Conservation (phyloP, 23 red algal genomes). For the Gracilaria vermiculophylla region DNA sequence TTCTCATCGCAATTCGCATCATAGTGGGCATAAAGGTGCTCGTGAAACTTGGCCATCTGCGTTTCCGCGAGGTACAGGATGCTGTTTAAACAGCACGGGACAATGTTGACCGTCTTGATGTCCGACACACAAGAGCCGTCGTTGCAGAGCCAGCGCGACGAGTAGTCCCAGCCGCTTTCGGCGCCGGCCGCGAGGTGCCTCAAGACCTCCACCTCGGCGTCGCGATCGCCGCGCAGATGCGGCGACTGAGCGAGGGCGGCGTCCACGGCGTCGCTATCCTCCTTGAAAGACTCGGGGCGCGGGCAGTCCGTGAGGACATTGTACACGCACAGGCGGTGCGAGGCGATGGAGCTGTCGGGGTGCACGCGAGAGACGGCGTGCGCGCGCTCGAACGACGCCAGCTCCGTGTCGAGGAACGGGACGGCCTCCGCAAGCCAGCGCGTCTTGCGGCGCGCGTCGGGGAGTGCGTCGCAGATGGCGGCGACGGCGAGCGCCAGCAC, state of each 20-base stretch:
- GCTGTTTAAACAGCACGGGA: slow-evolving; percentile 87
- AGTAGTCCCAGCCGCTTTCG: slow-evolving; percentile 97
- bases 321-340: slow-evolving; percentile 25
- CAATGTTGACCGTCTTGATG: slow-evolving; percentile 58
- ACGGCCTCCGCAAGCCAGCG: slow-evolving; percentile 43
- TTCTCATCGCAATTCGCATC: too few species aligned
- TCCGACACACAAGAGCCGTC: neutral
- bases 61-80: slow-evolving; percentile 69
- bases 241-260: neutral
- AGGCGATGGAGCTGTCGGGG: neutral
- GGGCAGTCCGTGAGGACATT: slow-evolving; percentile 35
- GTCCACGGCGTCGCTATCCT: slow-evolving; percentile 43
- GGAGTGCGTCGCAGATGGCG: slow-evolving; percentile 2
- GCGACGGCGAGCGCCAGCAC: slow-evolving; percentile 70
- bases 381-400: slow-evolving; percentile 33
- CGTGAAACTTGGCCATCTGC: slow-evolving; percentile 46
- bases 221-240: neutral
- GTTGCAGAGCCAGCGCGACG: slow-evolving; percentile 79
- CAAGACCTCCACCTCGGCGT: neutral
- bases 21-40: neutral
- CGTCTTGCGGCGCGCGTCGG: neutral
- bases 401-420: slow-evolving; percentile 59
- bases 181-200: slow-evolving; percentile 75
- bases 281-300: slow-evolving; percentile 78
- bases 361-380: slow-evolving; percentile 18